Percentiles rank a stretch among this genome's conserved stretches.
Conservation (phyloP, 257 asterid genomes). For the Solanum chiquidenum region DNA sequence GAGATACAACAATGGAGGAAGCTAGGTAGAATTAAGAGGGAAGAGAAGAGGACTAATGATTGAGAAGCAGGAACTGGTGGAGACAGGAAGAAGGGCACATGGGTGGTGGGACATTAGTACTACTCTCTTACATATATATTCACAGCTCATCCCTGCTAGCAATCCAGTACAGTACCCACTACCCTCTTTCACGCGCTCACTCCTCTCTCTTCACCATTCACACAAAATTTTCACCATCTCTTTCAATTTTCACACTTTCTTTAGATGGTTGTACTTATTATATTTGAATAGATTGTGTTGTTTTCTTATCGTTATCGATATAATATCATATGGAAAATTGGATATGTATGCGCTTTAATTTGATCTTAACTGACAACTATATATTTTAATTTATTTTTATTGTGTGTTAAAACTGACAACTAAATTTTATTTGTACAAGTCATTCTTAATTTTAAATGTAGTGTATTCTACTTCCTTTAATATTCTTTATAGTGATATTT, state of each 20-base stretch:
- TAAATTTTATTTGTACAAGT: neutral
- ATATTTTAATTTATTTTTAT: too few species aligned
- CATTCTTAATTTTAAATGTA: neutral
- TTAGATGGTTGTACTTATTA: too few species aligned
- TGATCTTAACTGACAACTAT: too few species aligned
- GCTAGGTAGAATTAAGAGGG: neutral
- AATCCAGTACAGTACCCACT: neutral
- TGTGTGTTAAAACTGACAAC: neutral
- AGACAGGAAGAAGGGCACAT: conserved; percentile 91
- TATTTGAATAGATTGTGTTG: too few species aligned
- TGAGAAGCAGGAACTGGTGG: conserved; percentile 96
- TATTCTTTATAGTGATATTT: too few species aligned
- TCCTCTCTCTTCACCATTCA: neutral
- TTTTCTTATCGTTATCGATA: too few species aligned
- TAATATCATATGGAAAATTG: too few species aligned
- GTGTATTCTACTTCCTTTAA: neutral
- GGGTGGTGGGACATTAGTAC: conserved; percentile 67
- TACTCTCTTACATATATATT: conserved; percentile 13
- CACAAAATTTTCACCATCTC: neutral
- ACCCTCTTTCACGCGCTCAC: neutral
- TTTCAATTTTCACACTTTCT: neutral
- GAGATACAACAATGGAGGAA: neutral
- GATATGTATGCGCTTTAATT: too few species aligned
- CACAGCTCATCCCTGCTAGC: conserved; percentile 13
- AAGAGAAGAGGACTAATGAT: conserved; percentile 40